Evolutionary conservation across 2,329 filamentous ascomycete genomes (phyloP), one percentile per base, ranked within the genome.

Genomic region (Fusarium lateritium): DNA sequence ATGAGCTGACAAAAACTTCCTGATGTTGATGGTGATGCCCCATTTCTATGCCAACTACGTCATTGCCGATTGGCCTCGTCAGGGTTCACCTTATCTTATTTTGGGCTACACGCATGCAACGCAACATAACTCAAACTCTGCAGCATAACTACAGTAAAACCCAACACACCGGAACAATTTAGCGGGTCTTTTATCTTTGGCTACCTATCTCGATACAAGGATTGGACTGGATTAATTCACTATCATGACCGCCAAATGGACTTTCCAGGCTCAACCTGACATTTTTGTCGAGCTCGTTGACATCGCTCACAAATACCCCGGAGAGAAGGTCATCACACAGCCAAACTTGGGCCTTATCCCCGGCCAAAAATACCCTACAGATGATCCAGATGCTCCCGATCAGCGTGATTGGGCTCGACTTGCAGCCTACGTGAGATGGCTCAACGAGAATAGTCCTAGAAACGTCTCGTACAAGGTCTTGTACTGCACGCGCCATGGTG

Each of bases 401-500:
- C 73, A 80, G 39, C 85, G 81, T 2, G 85, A 85, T 66, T 90
- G 88, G 88, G 78, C 81, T 56, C 81, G 84, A 15, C 84, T 89
- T 36, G 72, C 78, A 3, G 70, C 80, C 26, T 84, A 86, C 57
- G 79, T 89, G 28, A 72, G 77, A 6, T 77, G 79, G 26, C 75
- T 88, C 43, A 87, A 87, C 73, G 56, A 77, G 11, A 72, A 79
- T 8, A 78, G 80, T 4, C 77, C 80, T 0, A 68, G 76, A 5
- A 81, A 79, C 53, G 82, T 83, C n/a, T 75, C 73, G 15, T 90
- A 88, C 77, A 85, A 86, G 57, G 79, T 89, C 14, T 62, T 89
- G 13, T 82, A 79, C 62, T 78, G 89, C 59, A 87, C 85, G 22
- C 83, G 88, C 15, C 88, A 90, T 71, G 88, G 88, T 15, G 79